Conservation (phyloP, 306 rosid species). For the Astragalus glycyphyllos region DNA sequence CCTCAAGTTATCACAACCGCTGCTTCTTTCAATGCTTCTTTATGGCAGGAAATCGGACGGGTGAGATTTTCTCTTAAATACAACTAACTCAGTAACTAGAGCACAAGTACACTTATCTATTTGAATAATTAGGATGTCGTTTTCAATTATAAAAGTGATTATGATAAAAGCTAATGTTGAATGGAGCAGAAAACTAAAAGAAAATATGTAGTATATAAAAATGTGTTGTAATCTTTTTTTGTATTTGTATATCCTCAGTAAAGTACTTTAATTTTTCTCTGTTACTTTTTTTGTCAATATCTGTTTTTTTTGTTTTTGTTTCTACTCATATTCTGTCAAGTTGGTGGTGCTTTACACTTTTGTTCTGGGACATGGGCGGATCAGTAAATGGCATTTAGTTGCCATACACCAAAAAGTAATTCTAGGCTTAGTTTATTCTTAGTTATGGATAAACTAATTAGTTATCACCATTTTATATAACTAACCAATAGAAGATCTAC, state of each 20-base stretch:
- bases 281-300: constrained; percentile 22
- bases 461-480: background rate
- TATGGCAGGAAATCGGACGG: constrained; percentile 96
- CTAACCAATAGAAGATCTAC: background rate
- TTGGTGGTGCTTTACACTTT: constrained; percentile 20
- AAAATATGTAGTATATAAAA: background rate
- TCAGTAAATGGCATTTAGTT: constrained; percentile 3
- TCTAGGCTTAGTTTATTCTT: background rate
- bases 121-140: background rate
- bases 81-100: background rate
- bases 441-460: background rate
- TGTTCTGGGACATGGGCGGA: background rate
- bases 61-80: constrained; percentile 43
- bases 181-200: background rate
- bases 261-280: constrained; percentile 33
- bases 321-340: background rate
- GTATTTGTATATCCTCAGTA: background rate
- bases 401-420: background rate
- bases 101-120: background rate
- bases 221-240: background rate
- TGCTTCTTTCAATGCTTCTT: constrained; percentile 84
- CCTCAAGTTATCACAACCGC: constrained; percentile 98
- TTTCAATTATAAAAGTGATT: background rate
- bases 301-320: constrained; percentile 25
- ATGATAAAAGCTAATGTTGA: constrained; percentile 1